Evolutionary conservation across 495 filamentous ascomycete genomes (phyloP), one percentile per base, ranked within the genome.

Genomic region (Astrothelium subdiscretum): DNA sequence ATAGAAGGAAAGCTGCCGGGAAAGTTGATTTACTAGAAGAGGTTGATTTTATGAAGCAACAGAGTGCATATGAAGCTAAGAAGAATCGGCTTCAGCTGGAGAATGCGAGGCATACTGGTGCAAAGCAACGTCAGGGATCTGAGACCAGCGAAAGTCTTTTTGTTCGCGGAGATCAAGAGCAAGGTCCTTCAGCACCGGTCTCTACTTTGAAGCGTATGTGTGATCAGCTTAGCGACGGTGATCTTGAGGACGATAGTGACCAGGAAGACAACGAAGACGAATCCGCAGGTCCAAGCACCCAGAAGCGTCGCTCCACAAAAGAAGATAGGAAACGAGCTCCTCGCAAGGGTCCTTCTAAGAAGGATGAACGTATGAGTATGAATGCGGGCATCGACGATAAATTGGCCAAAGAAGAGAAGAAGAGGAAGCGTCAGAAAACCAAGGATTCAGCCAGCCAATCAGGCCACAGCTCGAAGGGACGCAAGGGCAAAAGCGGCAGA

Each of bases 1-100:
- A n/a, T 12, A 18, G 35, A 20, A 62, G 32, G n/a, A 42, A 35
- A 5, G 48, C 29, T n/a, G 60, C 35, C 5, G 58, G 51, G 20
- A 68, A 40, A 32, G 27, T 59, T 43, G 32, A 22, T 15, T 31
- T 51, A 1, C 35, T 58, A 27, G 62, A 65, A 1, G 65, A 69
- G 26, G 48, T 69, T n/a, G 57, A 42, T 4, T 67, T 61, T 15
- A 62, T 69, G 42, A 62, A 54, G n/a, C 57, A 18, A 6, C 27
- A 35, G 31, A 32, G 5, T 26, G 31, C 4, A 32, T 22, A 32
- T 12, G 5, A 59, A 35, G 35, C 13, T 35, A 35, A 26, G n/a
- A 35, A 35, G 31, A 5, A 59, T 3, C 15, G 31, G n/a, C 3
- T 59, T 15, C 27, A 35, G 3, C 31, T 35, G 10, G 57, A 32